Evolutionary conservation across 495 filamentous ascomycete species (phyloP).

Genomic region (Choiromyces venosus): DNA sequence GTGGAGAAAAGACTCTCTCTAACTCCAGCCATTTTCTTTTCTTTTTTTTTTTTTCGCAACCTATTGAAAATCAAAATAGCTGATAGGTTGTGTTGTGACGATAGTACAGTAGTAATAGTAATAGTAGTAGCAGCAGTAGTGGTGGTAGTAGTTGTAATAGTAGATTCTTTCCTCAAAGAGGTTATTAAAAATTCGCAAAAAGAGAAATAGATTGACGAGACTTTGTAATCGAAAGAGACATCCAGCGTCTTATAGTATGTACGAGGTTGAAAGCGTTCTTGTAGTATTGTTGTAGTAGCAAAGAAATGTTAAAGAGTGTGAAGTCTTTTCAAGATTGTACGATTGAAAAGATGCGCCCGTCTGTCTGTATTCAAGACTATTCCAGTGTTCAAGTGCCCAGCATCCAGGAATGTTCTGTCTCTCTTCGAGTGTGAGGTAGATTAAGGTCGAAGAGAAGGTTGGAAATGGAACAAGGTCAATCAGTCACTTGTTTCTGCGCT

Average conservation of each 20-base stretch:
- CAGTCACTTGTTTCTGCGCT: background rate
- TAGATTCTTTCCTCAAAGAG: constrained; percentile 8
- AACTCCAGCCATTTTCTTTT: constrained; percentile 47
- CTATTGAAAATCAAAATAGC: background rate
- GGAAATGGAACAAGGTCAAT: background rate
- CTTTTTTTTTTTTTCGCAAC: constrained; percentile 16
- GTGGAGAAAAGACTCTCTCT: constrained; percentile 71
- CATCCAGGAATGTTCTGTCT: background rate
- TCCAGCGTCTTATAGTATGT: constrained; percentile 34
- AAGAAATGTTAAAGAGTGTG: constrained; percentile 27
- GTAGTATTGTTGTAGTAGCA: constrained; percentile 8
- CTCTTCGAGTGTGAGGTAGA: background rate
- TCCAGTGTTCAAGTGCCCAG: background rate
- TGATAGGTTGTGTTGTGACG: background rate
- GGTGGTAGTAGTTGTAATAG: constrained; percentile 7
- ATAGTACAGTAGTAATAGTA: background rate
- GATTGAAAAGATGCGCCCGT: background rate
- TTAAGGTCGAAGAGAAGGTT: background rate
- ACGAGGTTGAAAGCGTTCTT: background rate
- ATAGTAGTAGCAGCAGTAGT: background rate
- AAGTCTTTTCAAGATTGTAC: background rate
- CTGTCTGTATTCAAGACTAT: background rate
- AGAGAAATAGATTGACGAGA: constrained; percentile 16
- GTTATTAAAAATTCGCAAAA: constrained; percentile 16
- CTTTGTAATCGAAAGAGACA: constrained; percentile 35